phyloP scores from a whole-genome alignment of 257 asterid genomes.

The Fraxinus quadrangulata region DNA sequence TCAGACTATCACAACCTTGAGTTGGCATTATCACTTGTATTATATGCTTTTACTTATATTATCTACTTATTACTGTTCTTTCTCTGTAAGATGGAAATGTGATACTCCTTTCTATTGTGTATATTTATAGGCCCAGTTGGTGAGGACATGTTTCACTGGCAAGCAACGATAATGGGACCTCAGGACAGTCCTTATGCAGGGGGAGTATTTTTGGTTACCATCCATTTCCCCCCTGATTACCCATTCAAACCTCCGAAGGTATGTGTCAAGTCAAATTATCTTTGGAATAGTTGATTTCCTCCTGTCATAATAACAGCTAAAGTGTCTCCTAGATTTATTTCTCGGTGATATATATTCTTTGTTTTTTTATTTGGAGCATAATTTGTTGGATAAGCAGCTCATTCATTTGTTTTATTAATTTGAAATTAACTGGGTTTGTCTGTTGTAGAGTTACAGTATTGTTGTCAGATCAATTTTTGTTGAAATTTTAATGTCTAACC shows the following conservation, averaged over 20 bases:
- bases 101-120: background rate
- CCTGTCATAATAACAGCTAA: background rate
- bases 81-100: conserved; percentile 4
- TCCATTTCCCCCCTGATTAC: conserved; percentile 53
- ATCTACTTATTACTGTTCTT: background rate
- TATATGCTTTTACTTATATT: background rate
- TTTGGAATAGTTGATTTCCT: background rate
- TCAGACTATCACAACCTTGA: background rate
- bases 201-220: conserved; percentile 49
- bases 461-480: background rate
- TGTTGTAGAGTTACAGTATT: no score
- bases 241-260: conserved; percentile 58
- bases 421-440: background rate
- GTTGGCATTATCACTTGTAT: conserved; percentile 26
- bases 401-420: no score
- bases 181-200: conserved; percentile 50
- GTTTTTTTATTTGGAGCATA: no score
- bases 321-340: background rate
- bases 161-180: conserved; percentile 54
- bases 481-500: background rate
- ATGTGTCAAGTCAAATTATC: conserved; percentile 5
- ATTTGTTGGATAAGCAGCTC: no score
- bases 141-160: conserved; percentile 57
- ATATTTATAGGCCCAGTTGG: conserved; percentile 45
- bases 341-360: background rate